These are phyloP conservation scores for Tranzscheliella williamsii DNA, from an alignment of 1,284 basidiomycete species.

Conservation along the genomic window DNA sequence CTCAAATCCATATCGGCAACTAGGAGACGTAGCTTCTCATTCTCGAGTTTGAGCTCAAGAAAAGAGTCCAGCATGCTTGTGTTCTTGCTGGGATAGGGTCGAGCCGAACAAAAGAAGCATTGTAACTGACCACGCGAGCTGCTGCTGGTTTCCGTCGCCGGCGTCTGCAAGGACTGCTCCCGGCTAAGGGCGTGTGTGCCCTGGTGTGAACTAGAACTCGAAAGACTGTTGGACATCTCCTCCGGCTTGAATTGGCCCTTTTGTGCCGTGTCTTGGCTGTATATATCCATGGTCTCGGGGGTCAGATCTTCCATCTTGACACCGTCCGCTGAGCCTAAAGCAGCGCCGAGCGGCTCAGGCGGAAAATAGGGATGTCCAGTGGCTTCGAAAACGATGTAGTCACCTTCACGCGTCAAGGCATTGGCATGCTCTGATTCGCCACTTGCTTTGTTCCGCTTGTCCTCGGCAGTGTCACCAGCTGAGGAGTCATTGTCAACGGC, in stretches of 20 bases:
- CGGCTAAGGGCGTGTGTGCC: conserved; percentile 26
- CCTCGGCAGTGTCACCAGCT: conserved; percentile 22
- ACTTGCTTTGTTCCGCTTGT: conserved; percentile 24
- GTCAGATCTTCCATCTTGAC: conserved; percentile 4
- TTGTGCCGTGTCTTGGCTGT: conserved; percentile 5
- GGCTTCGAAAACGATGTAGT: conserved; percentile 52
- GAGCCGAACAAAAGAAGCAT: conserved; percentile 52
- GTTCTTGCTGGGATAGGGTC: conserved; percentile 52
- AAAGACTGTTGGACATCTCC: conserved; percentile 14
- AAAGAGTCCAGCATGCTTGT: conserved; percentile 55
- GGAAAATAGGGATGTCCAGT: conserved; percentile 52
- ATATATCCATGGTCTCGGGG: conserved; percentile 1
- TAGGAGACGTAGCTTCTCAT: conserved; percentile 46
- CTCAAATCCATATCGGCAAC: conserved; percentile 40
- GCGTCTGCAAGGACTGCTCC: conserved; percentile 28
- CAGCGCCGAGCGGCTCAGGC: conserved; percentile 10
- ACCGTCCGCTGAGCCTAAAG: conserved; percentile 1
- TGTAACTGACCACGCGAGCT: conserved; percentile 21
- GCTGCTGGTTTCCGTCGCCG: conserved; percentile 24
- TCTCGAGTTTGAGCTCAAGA: conserved; percentile 57
- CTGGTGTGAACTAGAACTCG: conserved; percentile 9
- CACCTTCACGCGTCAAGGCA: conserved; percentile 33
- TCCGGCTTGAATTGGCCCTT: conserved; percentile 22
- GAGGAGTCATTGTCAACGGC: conserved; percentile 21
- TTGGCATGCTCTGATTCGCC: conserved; percentile 27